phyloP scores from a whole-genome alignment of 129 eudicot species.

The Oenanthe sinensis region DNA sequence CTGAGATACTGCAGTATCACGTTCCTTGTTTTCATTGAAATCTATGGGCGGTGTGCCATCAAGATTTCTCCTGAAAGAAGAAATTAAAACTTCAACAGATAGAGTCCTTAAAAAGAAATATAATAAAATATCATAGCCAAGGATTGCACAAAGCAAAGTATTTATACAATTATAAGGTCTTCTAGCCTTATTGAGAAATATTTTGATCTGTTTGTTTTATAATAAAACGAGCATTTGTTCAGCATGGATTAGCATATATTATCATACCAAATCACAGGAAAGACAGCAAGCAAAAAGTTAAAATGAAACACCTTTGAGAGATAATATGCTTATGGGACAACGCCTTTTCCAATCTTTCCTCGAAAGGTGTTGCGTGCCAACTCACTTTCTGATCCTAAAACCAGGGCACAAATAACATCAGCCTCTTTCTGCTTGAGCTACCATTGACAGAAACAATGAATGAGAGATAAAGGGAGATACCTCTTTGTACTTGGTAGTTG shows the following conservation, averaged over 20 bases:
- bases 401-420: background rate
- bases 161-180: background rate
- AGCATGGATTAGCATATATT: background rate
- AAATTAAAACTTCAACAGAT: background rate
- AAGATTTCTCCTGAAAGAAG: slow-evolving; percentile 39
- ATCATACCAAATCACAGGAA: background rate
- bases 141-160: background rate
- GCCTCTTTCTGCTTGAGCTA: background rate
- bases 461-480: slow-evolving; percentile 16
- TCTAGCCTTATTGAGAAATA: background rate
- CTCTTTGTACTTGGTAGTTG: slow-evolving; percentile 93
- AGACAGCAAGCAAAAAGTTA: background rate
- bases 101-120: background rate
- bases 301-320: slow-evolving; percentile 49
- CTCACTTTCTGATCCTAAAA: slow-evolving; percentile 89
- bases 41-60: slow-evolving; percentile 27
- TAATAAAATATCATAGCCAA: background rate
- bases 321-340: slow-evolving; percentile 54
- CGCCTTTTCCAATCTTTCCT: slow-evolving; percentile 88
- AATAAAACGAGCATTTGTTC: background rate
- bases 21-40: slow-evolving; percentile 43
- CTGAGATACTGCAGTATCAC: slow-evolving; percentile 32
- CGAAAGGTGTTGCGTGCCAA: slow-evolving; percentile 97
- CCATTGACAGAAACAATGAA: background rate
- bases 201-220: background rate